Evolutionary conservation across 2,329 filamentous ascomycete genomes (phyloP), one percentile per base, ranked within the genome.

Genomic region (Parastagonospora nodorum): DNA sequence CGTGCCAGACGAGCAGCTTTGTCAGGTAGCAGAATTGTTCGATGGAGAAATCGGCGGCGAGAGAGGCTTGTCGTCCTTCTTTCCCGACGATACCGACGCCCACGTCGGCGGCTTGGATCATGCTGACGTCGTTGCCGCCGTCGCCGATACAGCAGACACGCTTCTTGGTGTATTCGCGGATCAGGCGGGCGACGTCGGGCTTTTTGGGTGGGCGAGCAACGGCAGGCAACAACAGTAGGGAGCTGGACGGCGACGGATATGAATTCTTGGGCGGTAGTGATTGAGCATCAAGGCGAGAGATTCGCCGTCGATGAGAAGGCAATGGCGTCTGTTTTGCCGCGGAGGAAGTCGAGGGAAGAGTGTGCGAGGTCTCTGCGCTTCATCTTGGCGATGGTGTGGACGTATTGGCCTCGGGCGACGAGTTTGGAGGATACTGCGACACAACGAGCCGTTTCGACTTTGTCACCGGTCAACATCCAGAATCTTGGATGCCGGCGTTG

Each of bases 391-490:
- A 99, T 88, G 0, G 93, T 97, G 75, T 97, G 92, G 56, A 99
- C 96, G 71, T 93, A 94, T 75, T 99, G 95, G 1, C 93, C 93
- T 55, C 94, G 83, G 4, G 92, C 88, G 11, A 99, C 94, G 6
- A 99, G 83, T 73, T 97, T 97, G 28, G 93, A 92, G 67, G 89
- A 95, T 37, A 99, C 89, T 2, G 94, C 95, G 10, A 99, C 93
- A 74, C 94, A 99, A 31, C 94, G 87, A 12, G 94, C 94, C 11
- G 94, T 99, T 76, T 99, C 94, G 2, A 99, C 90, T 75, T 99
- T 99, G 80, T 99, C 94, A 40, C 94, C 94, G 0, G 94, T 99
- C 71, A 99, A 80, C 94, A 99, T 99, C 94, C 94, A 99, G 43
- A 99, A 99, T 97, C 74, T 97, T 97, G 76, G 76, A 99, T 94